Evolutionary conservation across 805 yeast genomes (phyloP).

Genomic region (Phaffomyces antillensis): DNA sequence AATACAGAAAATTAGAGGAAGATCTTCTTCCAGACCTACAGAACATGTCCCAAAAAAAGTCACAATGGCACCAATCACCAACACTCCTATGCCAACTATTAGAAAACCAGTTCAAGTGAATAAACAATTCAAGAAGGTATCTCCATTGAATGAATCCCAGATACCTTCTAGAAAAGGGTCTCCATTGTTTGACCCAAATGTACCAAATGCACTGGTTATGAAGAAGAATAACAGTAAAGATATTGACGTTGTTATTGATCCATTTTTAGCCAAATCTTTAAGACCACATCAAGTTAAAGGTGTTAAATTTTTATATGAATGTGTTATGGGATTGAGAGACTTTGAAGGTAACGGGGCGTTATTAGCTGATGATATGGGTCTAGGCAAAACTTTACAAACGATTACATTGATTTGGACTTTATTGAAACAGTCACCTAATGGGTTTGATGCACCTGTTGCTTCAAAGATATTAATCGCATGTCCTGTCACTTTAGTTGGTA

Average conservation of each 20-base stretch:
- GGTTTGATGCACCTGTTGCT: constrained; percentile 30
- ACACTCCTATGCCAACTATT: not conserved
- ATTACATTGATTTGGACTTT: constrained; percentile 82
- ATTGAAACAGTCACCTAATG: constrained; percentile 49
- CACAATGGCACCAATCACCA: not conserved
- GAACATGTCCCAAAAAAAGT: not conserved
- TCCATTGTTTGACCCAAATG: constrained; percentile 34
- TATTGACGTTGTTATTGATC: constrained; percentile 54
- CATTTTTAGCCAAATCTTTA: constrained; percentile 42
- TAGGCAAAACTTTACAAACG: constrained; percentile 85
- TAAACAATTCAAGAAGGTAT: constrained; percentile 22
- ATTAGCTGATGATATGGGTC: constrained; percentile 96
- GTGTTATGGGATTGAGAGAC: constrained; percentile 64
- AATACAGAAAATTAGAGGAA: constrained; percentile 14
- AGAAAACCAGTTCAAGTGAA: constrained; percentile 8
- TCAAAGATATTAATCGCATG: constrained; percentile 73
- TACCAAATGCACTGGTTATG: constrained; percentile 36
- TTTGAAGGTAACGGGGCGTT: constrained; percentile 60
- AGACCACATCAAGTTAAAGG: constrained; percentile 88
- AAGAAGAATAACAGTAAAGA: constrained; percentile 22
- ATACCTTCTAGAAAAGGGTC: constrained; percentile 9
- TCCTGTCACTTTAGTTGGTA: constrained; percentile 82
- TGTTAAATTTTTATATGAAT: constrained; percentile 70
- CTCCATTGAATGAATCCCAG: constrained; percentile 14
- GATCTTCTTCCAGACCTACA: constrained; percentile 1